Evolutionary conservation across 345 rosid species (phyloP), one percentile per base, ranked within the genome.

Genomic region (Draba incana): DNA sequence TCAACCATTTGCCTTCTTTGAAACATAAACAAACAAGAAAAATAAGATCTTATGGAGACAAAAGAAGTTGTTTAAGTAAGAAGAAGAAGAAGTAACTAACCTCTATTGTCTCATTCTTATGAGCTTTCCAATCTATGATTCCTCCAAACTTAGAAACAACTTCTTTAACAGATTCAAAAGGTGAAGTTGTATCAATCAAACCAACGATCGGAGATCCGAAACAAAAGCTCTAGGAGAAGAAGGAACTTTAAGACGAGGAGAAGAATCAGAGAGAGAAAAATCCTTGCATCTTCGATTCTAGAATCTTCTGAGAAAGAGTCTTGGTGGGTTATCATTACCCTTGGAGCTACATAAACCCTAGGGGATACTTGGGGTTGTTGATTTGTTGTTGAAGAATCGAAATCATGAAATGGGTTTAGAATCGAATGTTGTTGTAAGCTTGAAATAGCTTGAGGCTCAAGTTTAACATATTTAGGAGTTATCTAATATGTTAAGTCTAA

Each of bases 51-150:
- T 41, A n/a, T 24, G 10, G 16, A 46, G 20, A 10, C 12, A 41
- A n/a, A 61, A 30, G 7, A 1, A 56, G 2, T 11, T 25, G 3
- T 28, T 5, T 35, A 37, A 8, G 15, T 41, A 5, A 1, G 2
- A 1, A 33, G 37, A 1, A 33, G 37, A 69, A 45, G 1, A 20
- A 49, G 25, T 5, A 16, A 11, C 8, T 6, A 74, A 94, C 99
- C 99, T 94, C 97, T 67, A 89, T 84, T 31, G 92, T 80, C 71
- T 86, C 86, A 62, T 84, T 66, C 77, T 75, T 82, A 75, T 91
- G 99, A 10, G 92, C 97, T 82, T 89, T 94, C 99, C 99, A 94
- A 72, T 94, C 99, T 44, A 86, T 88, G 53, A 91, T 94, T 75
- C 99, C 99, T 43, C 99, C 99, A 62, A 91, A 91, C 80, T 83